Evolutionary conservation across 306 rosid genomes (phyloP).

Genomic region (Casuarina cunninghamiana): DNA sequence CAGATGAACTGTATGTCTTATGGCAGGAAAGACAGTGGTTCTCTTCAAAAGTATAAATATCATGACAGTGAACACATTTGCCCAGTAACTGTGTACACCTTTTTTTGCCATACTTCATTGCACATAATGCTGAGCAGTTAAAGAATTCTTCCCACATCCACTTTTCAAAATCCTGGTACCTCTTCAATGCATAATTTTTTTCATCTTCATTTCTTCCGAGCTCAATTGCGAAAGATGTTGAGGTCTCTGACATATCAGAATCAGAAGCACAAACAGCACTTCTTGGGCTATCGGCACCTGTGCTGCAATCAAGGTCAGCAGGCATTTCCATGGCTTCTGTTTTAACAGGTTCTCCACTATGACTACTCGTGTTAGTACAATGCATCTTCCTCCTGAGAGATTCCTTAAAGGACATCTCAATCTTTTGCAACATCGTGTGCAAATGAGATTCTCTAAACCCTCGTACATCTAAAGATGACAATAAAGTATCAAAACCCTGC

Average conservation of each 20-base stretch:
- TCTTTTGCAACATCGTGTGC: slow-evolving; percentile 60
- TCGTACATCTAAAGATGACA: slow-evolving; percentile 67
- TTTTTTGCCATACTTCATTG: slow-evolving; percentile 50
- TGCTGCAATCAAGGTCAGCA: slow-evolving; percentile 29
- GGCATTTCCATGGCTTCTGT: slow-evolving; percentile 37
- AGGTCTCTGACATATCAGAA: slow-evolving; percentile 47
- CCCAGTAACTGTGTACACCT: slow-evolving; percentile 47
- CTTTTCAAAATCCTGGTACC: slow-evolving; percentile 68
- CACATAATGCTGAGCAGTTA: slow-evolving; percentile 46
- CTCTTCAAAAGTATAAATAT: slow-evolving; percentile 41
- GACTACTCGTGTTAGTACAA: slow-evolving; percentile 27
- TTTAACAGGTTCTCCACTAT: slow-evolving; percentile 32
- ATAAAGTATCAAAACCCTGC: slow-evolving; percentile 74
- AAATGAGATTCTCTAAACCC: slow-evolving; percentile 76
- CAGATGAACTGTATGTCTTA: slow-evolving; percentile 32
- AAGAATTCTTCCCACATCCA: slow-evolving; percentile 72
- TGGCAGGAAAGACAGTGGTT: slow-evolving; percentile 48
- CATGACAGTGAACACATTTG: slow-evolving; percentile 51
- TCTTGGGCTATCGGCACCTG: slow-evolving; percentile 35
- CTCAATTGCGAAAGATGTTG: slow-evolving; percentile 61
- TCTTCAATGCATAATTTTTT: slow-evolving; percentile 46
- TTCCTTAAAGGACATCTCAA: slow-evolving; percentile 58
- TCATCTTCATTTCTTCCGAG: slow-evolving; percentile 53
- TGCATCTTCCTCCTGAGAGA: slow-evolving; percentile 42
- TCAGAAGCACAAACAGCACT: slow-evolving; percentile 36